A percentile compares a stretch with the other conserved stretches of the same genome.
Conservation (phyloP, 1,284 basidiomycete species). For the Cronartium quercuum region DNA sequence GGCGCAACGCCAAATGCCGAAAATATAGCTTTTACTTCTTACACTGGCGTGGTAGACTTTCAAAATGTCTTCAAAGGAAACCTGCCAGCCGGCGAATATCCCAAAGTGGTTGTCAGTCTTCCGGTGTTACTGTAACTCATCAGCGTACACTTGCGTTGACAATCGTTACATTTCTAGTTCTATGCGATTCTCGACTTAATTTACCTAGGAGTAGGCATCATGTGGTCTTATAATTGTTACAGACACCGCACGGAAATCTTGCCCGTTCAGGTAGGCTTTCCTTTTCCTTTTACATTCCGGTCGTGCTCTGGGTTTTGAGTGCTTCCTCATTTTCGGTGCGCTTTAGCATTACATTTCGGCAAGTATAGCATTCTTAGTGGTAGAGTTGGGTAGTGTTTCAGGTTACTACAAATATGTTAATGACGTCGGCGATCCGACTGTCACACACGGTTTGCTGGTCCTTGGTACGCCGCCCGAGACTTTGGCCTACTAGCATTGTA, state of each 20-base stretch:
- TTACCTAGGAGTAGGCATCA: constrained; percentile 63
- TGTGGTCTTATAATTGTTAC: constrained; percentile 80
- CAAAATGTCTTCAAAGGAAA: constrained; percentile 81
- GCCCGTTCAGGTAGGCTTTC: constrained; percentile 64
- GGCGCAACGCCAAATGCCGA: constrained; percentile 4
- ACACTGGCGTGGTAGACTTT: constrained; percentile 75
- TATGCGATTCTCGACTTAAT: constrained; percentile 75
- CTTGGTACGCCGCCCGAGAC: constrained; percentile 63
- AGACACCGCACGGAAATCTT: constrained; percentile 73
- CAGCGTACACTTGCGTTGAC: no score
- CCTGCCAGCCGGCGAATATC: constrained; percentile 87
- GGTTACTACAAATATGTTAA: constrained; percentile 85
- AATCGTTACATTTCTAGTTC: no score
- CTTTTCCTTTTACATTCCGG: neutral
- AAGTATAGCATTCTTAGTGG: constrained; percentile 75
- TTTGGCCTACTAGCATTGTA: constrained; percentile 57
- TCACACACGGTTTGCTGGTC: constrained; percentile 44
- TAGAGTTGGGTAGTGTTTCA: constrained; percentile 88
- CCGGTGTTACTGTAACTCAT: neutral
- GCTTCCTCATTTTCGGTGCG: neutral
- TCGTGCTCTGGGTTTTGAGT: neutral
- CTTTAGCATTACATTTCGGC: constrained; percentile 84
- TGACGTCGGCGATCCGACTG: constrained; percentile 68
- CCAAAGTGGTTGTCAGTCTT: constrained; percentile 80
- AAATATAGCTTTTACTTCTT: constrained; percentile 63